Evolutionary conservation across 805 yeast species (phyloP).

Genomic region (Alloascoidea africana): DNA sequence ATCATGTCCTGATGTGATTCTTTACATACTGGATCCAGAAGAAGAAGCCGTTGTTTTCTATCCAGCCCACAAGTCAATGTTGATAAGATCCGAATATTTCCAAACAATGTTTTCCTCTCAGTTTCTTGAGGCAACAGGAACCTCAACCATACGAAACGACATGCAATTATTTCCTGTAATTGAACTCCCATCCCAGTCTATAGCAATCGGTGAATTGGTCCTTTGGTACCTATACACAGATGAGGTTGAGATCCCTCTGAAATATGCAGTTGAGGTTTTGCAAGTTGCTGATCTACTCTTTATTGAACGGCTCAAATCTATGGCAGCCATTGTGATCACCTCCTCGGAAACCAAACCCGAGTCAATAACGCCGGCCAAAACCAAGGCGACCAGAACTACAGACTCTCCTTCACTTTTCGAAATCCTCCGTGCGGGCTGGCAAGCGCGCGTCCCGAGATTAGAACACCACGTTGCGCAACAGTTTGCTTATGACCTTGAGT

Average conservation of each 20-base stretch:
- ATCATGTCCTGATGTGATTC: conserved; percentile 5
- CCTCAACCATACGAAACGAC: neutral
- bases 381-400: conserved; percentile 12
- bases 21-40: conserved; percentile 11
- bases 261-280: conserved; percentile 38
- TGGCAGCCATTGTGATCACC: conserved; percentile 39
- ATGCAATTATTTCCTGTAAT: conserved; percentile 12
- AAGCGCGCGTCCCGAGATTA: conserved; percentile 42
- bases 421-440: conserved; percentile 53
- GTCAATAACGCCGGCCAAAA: conserved; percentile 18
- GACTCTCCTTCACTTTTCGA: conserved; percentile 30
- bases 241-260: conserved; percentile 32
- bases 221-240: conserved; percentile 48
- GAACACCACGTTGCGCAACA: conserved; percentile 47
- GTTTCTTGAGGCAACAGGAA: conserved; percentile 19
- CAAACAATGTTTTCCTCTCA: conserved; percentile 44
- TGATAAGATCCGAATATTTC: conserved; percentile 49
- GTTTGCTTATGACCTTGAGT: conserved; percentile 34
- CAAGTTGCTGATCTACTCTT: conserved; percentile 37
- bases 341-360: conserved; percentile 12
- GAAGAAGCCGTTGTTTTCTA: conserved; percentile 20
- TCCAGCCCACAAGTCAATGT: conserved; percentile 50
- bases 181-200: conserved; percentile 14
- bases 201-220: conserved; percentile 31
- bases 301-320: conserved; percentile 46